phyloP scores from a whole-genome alignment of 306 rosid species.

The Cicer yamashitae region DNA sequence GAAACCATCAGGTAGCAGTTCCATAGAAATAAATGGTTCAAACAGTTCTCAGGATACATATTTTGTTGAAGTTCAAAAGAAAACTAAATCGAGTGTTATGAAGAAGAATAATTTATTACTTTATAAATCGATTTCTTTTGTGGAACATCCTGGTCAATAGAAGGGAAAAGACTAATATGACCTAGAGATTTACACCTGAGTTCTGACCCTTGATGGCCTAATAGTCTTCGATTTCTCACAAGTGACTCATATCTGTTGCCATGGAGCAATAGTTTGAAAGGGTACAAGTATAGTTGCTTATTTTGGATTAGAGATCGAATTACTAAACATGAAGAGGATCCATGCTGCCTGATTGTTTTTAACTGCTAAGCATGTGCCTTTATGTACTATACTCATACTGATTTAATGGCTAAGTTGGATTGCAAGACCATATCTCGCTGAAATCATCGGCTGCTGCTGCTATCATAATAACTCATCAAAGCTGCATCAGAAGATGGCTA shows the following conservation, averaged over 20 bases:
- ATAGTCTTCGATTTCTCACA: neutral
- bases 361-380: no score
- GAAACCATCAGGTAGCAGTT: constrained; percentile 82
- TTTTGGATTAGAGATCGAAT: neutral
- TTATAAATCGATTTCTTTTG: neutral
- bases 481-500: constrained; percentile 4
- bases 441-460: neutral
- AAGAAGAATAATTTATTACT: neutral
- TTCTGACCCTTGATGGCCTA: neutral
- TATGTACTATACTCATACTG: no score
- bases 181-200: neutral
- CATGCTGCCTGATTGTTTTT: no score
- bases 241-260: neutral
- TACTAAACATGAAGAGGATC: neutral
- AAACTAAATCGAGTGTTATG: neutral
- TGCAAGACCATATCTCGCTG: neutral
- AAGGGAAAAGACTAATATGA: neutral
- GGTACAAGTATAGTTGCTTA: neutral
- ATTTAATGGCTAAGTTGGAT: no score
- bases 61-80: constrained; percentile 9
- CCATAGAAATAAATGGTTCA: constrained; percentile 59
- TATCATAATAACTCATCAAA: neutral
- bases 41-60: constrained; percentile 37
- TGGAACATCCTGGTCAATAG: neutral
- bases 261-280: no score